These are phyloP conservation scores for Ogataea dorogensis DNA, from an alignment of 805 yeast genomes.

Conservation along the genomic window DNA sequence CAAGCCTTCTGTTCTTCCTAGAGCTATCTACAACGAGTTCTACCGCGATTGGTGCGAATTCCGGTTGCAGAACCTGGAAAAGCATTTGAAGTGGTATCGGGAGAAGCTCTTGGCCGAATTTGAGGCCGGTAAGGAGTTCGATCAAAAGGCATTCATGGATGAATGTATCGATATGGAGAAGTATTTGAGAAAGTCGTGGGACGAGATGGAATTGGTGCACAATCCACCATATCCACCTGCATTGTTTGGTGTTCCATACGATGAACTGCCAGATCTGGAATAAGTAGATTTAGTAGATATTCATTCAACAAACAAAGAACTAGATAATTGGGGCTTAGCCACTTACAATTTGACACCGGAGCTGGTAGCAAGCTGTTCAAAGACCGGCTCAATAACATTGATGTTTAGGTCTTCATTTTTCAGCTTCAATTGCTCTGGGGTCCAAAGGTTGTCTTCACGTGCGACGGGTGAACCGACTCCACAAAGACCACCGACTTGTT, in stretches of 20 bases:
- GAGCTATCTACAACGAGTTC: slow-evolving; percentile 32
- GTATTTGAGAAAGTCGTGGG: slow-evolving; percentile 31
- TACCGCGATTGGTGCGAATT: slow-evolving; percentile 37
- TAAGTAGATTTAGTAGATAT: slow-evolving; percentile 1
- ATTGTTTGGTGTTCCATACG: slow-evolving; percentile 25
- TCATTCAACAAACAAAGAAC: slow-evolving; percentile 7
- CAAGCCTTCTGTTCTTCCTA: slow-evolving; percentile 35
- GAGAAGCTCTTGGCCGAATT: slow-evolving; percentile 20
- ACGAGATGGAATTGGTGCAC: slow-evolving; percentile 33
- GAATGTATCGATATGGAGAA: slow-evolving; percentile 31
- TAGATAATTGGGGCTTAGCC: background rate
- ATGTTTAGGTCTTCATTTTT: slow-evolving; percentile 62
- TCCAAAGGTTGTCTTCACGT: slow-evolving; percentile 75
- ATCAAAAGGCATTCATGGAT: slow-evolving; percentile 28
- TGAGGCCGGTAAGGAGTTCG: slow-evolving; percentile 26
- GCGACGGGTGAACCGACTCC: slow-evolving; percentile 65
- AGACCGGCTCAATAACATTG: slow-evolving; percentile 62
- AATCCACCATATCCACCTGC: slow-evolving; percentile 30
- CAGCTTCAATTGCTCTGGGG: slow-evolving; percentile 69
- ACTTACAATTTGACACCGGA: slow-evolving; percentile 51
- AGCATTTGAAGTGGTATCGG: slow-evolving; percentile 23
- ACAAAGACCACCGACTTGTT: slow-evolving; percentile 77
- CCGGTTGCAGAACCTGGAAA: slow-evolving; percentile 30
- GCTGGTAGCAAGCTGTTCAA: slow-evolving; percentile 64
- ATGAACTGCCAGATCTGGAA: slow-evolving; percentile 19